Evolutionary conservation across 768 basidiomycete genomes (phyloP), one percentile per base, ranked within the genome.

Genomic region (Collybia sp.): DNA sequence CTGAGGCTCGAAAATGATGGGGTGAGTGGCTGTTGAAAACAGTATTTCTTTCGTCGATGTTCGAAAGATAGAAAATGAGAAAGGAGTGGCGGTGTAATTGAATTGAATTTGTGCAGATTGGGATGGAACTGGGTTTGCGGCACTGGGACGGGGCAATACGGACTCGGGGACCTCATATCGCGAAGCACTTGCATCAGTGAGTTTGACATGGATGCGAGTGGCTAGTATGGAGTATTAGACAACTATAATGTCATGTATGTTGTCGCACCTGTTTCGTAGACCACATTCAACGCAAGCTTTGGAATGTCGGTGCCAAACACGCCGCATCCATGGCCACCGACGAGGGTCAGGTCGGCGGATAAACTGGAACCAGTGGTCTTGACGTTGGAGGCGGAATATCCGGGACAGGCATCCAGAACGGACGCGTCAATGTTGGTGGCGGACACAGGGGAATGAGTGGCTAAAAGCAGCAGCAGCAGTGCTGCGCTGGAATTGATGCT

Each of bases 1-100:
- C 61, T 88, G 87, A 1, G 83, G 76, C 53, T 88, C 84, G 55
- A 84, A 89, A 51, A 92, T 79, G 60, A 88, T 62, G 0, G 85
- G 70, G 53, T 82, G 72, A 8, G 70, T 68, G 1, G 70, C 69
- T 2, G 83, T 85, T 12, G 79, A 75, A 66, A 84, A 86, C 13
- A 87, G 66, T 2, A 78, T 67, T 54, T 85, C 81, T 13, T 54
- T 51, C 1, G 75, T 77, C 6, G 64, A 53, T 0, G 71, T 60
- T 33, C 82, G 77, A 49, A 59, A 64, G 51, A 85, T 71, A 12
- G 73, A 68, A 62, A 87, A 85, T 0, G 77, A 70, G 61, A 85
- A 85, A 0, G 83, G 82, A 0, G 73, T 70, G 0, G 67, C 44
- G 15, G 76, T 80, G 57, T 78, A 83, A 48, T 75, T 77, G 70